These are phyloP conservation scores for Pisolithus microcarpus DNA, from an alignment of 768 basidiomycete genomes.

Conservation along the genomic window DNA sequence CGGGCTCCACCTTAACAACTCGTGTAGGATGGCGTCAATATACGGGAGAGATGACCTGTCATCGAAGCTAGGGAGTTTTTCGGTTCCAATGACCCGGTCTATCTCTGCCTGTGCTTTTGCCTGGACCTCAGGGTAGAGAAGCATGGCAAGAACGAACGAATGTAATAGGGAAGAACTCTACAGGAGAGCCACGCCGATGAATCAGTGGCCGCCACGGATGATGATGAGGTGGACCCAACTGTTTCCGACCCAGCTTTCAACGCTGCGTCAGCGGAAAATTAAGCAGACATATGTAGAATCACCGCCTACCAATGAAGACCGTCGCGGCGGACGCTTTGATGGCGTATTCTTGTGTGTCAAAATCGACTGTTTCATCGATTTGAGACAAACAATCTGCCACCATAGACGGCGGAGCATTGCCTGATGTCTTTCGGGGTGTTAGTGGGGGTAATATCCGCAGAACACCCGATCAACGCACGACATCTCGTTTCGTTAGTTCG, in stretches of 20 bases:
- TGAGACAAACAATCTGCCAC: constrained; percentile 19
- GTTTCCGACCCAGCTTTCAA: constrained; percentile 20
- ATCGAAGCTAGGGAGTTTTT: constrained; percentile 19
- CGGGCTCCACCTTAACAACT: constrained; percentile 25
- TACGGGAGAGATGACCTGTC: constrained; percentile 31
- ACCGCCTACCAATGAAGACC: constrained; percentile 15
- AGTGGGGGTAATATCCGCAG: not conserved
- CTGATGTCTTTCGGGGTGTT: constrained; percentile 4
- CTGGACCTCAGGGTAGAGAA: constrained; percentile 22
- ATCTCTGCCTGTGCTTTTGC: constrained; percentile 19
- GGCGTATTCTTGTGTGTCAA: constrained; percentile 12
- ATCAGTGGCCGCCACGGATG: not conserved
- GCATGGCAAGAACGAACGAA: constrained; percentile 23
- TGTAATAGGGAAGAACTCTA: constrained; percentile 21
- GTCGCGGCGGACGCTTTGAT: constrained; percentile 23
- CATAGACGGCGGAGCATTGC: constrained; percentile 17
- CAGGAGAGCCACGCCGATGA: not conserved
- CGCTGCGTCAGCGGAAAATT: not conserved
- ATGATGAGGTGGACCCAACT: constrained; percentile 6
- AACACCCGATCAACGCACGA: constrained; percentile 10
- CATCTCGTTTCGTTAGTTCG: constrained; percentile 17
- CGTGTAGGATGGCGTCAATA: constrained; percentile 35
- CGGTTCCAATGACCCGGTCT: constrained; percentile 18
- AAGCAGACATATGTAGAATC: not conserved
- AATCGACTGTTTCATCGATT: constrained; percentile 13